Conservation (phyloP, 2,329 filamentous ascomycete species). For the Cordyceps cicadae region DNA sequence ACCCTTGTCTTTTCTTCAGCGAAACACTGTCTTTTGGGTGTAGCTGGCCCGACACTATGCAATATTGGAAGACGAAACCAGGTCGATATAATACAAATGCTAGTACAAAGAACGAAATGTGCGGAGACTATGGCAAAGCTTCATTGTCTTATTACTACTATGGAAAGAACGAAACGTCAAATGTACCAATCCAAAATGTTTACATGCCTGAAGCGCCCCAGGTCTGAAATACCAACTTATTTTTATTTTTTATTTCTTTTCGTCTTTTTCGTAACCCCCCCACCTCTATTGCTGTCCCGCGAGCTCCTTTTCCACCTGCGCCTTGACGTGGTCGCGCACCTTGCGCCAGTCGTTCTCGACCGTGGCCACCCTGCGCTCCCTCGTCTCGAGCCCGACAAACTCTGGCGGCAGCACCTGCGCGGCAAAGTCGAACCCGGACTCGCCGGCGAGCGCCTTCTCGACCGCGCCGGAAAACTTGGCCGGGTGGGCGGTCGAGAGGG, state of each 20-base stretch:
- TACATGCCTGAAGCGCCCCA: background rate
- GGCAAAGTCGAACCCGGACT: constrained; percentile 67
- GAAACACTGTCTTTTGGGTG: background rate
- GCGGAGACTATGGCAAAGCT: too few relatives aligned
- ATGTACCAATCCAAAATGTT: background rate
- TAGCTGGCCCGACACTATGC: background rate
- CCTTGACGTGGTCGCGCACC: constrained; percentile 66
- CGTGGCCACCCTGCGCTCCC: constrained; percentile 63
- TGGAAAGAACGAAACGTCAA: constrained; percentile 11
- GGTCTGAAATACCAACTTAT: background rate
- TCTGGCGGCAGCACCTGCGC: constrained; percentile 69
- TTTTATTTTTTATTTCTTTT: background rate
- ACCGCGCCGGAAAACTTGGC: constrained; percentile 90
- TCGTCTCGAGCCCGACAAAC: constrained; percentile 69
- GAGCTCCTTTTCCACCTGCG: constrained; percentile 62
- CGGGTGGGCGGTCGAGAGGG: constrained; percentile 87
- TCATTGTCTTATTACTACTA: background rate
- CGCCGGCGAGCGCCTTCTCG: constrained; percentile 62
- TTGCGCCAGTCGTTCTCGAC: constrained; percentile 66
- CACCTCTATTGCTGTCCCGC: background rate
- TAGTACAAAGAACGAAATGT: background rate
- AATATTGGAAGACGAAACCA: background rate
- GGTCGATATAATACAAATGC: background rate
- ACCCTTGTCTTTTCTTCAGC: background rate
- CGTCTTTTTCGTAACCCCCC: background rate